Percentiles rank a stretch among this genome's conserved stretches.
These are phyloP conservation scores for Intubia oerlemansii DNA, from an alignment of 2,329 filamentous ascomycete genomes.

Conservation along the genomic window DNA sequence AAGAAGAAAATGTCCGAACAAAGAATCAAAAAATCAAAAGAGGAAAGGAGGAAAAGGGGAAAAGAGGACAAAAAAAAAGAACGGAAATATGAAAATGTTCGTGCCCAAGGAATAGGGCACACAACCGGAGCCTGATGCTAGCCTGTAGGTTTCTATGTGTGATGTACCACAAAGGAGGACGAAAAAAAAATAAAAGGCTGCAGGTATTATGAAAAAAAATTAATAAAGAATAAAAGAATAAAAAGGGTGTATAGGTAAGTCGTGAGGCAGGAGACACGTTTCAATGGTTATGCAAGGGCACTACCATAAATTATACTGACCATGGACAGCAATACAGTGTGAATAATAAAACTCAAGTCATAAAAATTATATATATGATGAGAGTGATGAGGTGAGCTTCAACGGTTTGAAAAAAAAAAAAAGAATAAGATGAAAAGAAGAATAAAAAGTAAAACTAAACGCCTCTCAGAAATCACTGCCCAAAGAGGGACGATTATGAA, in stretches of 20 bases:
- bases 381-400: too few species aligned
- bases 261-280: too few species aligned
- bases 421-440: not conserved
- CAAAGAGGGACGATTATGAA: too few species aligned
- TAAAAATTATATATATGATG: not conserved
- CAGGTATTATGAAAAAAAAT: not conserved
- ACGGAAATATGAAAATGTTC: slow-evolving; percentile 2
- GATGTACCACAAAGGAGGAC: too few species aligned
- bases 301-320: too few species aligned
- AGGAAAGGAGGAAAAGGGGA: not conserved
- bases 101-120: slow-evolving; percentile 1
- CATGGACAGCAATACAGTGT: not conserved
- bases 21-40: too few species aligned
- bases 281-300: too few species aligned
- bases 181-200: not conserved
- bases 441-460: not conserved
- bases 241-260: too few species aligned
- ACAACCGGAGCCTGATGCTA: too few species aligned
- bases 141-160: too few species aligned
- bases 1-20: not conserved
- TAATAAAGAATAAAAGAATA: not conserved
- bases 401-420: slow-evolving; percentile 1
- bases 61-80: slow-evolving; percentile 2
- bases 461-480: too few species aligned
- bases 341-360: not conserved